A percentile compares a stretch with the other conserved stretches of the same genome.
phyloP scores from a whole-genome alignment of 768 basidiomycete species.

The Kwoniella europaea region DNA sequence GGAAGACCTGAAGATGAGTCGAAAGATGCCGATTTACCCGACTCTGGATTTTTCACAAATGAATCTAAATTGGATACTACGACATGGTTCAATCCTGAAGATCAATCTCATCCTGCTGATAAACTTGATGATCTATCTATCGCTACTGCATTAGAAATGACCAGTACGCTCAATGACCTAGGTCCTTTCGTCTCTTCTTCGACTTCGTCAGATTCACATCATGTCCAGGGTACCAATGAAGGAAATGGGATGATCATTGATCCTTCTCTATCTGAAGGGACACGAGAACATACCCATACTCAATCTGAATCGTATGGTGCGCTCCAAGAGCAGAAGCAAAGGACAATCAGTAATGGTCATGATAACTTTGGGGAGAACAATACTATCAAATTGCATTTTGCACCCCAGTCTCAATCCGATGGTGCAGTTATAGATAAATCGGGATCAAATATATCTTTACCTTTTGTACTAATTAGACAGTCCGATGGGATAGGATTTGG shows the following conservation, averaged over 20 bases:
- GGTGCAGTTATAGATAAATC: too few relatives aligned
- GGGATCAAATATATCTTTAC: not conserved
- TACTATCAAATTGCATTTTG: not conserved
- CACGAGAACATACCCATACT: too few relatives aligned
- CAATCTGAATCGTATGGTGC: too few relatives aligned
- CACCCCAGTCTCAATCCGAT: not conserved
- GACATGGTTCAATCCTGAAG: not conserved
- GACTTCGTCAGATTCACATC: too few relatives aligned
- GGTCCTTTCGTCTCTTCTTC: not conserved
- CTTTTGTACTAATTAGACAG: not conserved
- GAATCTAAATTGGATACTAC: not conserved
- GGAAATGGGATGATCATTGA: too few relatives aligned
- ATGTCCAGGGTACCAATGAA: too few relatives aligned
- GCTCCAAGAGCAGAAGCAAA: too few relatives aligned
- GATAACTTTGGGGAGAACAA: not conserved
- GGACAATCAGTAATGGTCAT: too few relatives aligned
- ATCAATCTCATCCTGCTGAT: not conserved
- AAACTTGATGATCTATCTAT: not conserved
- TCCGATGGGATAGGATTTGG: not conserved
- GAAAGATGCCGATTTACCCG: not conserved
- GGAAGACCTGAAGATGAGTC: not conserved
- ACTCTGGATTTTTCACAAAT: not conserved
- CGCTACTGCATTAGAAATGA: slow-evolving; percentile 7
- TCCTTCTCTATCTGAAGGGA: too few relatives aligned
- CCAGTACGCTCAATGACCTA: not conserved